A percentile compares a stretch with the other conserved stretches of the same genome.
These are phyloP conservation scores for Salvia splendens DNA, from an alignment of 257 asterid genomes.

Conservation along the genomic window DNA sequence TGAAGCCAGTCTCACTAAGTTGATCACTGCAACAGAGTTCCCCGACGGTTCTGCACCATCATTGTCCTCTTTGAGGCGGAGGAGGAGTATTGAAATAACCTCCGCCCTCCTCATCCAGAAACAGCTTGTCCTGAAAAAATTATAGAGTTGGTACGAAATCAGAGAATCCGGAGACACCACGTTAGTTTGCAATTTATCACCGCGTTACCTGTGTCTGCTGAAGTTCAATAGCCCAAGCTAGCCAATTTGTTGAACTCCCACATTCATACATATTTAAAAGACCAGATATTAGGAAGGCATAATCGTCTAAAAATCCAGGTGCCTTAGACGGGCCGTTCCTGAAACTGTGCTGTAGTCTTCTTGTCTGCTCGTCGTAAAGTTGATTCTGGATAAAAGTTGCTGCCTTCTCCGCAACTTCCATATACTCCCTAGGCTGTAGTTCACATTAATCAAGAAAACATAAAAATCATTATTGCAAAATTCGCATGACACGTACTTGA, in stretches of 20 bases:
- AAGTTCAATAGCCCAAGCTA: constrained; percentile 87
- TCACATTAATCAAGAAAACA: not conserved
- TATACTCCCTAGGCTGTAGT: constrained; percentile 72
- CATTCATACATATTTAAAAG: constrained; percentile 75
- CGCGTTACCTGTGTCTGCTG: constrained; percentile 63
- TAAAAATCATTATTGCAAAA: not conserved
- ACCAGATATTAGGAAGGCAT: constrained; percentile 79
- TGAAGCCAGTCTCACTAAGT: constrained; percentile 76
- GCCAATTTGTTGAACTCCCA: constrained; percentile 77
- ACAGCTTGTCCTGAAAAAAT: constrained; percentile 66
- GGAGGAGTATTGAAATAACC: constrained; percentile 90
- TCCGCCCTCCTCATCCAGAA: constrained; percentile 87
- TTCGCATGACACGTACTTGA: not conserved
- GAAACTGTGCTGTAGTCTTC: constrained; percentile 82
- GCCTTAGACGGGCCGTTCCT: constrained; percentile 91
- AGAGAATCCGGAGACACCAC: not conserved
- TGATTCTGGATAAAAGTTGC: constrained; percentile 69
- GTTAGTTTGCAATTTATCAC: not conserved
- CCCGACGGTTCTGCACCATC: constrained; percentile 99
- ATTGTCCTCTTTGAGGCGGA: constrained; percentile 90
- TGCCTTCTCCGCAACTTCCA: constrained; percentile 87
- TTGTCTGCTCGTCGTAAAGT: constrained; percentile 61
- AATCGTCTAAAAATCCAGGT: constrained; percentile 89
- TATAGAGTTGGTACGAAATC: not conserved
- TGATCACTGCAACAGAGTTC: constrained; percentile 78